These are phyloP conservation scores for Wickerhamomyces bisporus DNA, from an alignment of 805 yeast genomes.

Conservation along the genomic window DNA sequence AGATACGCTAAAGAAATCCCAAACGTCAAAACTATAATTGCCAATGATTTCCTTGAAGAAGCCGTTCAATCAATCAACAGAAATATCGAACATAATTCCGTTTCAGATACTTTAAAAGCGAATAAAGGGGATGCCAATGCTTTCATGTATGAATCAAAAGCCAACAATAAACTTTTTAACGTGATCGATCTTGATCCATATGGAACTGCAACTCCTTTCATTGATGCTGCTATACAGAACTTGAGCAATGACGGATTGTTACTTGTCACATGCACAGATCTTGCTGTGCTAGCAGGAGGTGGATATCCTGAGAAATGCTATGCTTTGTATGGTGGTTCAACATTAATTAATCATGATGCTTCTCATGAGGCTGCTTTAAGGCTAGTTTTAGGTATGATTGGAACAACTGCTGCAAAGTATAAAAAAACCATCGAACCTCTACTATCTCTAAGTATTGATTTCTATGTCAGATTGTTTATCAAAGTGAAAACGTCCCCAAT, in stretches of 20 bases:
- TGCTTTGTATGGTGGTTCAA: constrained; percentile 90
- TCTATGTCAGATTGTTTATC: constrained; percentile 83
- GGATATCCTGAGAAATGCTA: constrained; percentile 97
- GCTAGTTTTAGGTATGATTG: constrained; percentile 70
- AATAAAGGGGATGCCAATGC: constrained; percentile 89
- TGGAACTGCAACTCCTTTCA: constrained; percentile 94
- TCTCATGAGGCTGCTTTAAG: constrained; percentile 93
- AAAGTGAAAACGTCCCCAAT: constrained; percentile 74
- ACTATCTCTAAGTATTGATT: constrained; percentile 82
- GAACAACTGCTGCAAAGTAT: constrained; percentile 83
- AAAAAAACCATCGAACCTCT: constrained; percentile 85
- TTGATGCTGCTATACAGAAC: constrained; percentile 85
- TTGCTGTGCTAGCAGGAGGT: constrained; percentile 92
- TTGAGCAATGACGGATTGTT: constrained; percentile 82
- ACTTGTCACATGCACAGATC: constrained; percentile 92
- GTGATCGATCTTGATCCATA: constrained; percentile 95
- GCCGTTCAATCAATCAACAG: constrained; percentile 80
- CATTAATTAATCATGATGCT: constrained; percentile 64
- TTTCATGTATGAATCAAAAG: constrained; percentile 54
- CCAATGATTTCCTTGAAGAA: constrained; percentile 81
- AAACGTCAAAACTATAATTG: constrained; percentile 62
- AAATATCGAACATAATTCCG: constrained; percentile 64
- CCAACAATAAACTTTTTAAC: constrained; percentile 52
- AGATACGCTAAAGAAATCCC: constrained; percentile 93
- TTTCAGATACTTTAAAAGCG: constrained; percentile 51